Evolutionary conservation across 495 filamentous ascomycete genomes (phyloP).

Genomic region (Trichocladium antarcticum): DNA sequence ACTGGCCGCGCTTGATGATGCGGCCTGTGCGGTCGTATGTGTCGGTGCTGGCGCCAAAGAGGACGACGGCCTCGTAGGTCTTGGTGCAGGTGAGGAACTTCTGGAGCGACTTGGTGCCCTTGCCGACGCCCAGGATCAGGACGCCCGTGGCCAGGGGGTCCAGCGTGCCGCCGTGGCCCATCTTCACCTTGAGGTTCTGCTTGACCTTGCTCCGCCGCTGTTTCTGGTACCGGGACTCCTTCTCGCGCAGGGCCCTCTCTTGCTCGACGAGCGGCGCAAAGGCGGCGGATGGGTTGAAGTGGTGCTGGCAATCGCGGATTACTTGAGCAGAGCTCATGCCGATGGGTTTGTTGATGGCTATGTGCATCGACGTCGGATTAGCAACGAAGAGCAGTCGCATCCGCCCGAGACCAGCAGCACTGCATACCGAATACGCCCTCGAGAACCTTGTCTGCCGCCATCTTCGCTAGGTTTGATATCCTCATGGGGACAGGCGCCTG

Average conservation of each 20-base stretch:
- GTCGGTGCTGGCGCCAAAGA: constrained; percentile 90
- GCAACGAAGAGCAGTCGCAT: background rate
- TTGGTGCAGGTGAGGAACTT: constrained; percentile 81
- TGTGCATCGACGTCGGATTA: background rate
- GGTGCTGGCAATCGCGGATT: constrained; percentile 66
- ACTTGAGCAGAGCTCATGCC: constrained; percentile 77
- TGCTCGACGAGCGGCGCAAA: constrained; percentile 63
- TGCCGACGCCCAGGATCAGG: constrained; percentile 74
- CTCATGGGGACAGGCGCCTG: constrained; percentile 14
- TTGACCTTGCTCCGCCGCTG: constrained; percentile 42
- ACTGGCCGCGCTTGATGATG: constrained; percentile 58
- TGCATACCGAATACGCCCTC: constrained; percentile 64
- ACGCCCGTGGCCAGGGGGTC: constrained; percentile 92
- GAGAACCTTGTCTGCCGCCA: constrained; percentile 50
- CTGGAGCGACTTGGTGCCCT: constrained; percentile 71
- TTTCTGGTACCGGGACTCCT: constrained; percentile 45
- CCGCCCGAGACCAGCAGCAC: background rate
- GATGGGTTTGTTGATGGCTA: constrained; percentile 87
- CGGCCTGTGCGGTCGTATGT: constrained; percentile 81
- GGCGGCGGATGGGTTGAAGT: constrained; percentile 67
- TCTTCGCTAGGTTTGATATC: constrained; percentile 25
- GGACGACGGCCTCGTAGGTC: constrained; percentile 74
- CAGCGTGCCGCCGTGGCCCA: constrained; percentile 92
- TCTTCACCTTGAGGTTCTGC: constrained; percentile 62
- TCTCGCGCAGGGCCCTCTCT: constrained; percentile 41